Conservation (phyloP, 1,139 yeast genomes). For the Blastobotrys ciferrii region DNA sequence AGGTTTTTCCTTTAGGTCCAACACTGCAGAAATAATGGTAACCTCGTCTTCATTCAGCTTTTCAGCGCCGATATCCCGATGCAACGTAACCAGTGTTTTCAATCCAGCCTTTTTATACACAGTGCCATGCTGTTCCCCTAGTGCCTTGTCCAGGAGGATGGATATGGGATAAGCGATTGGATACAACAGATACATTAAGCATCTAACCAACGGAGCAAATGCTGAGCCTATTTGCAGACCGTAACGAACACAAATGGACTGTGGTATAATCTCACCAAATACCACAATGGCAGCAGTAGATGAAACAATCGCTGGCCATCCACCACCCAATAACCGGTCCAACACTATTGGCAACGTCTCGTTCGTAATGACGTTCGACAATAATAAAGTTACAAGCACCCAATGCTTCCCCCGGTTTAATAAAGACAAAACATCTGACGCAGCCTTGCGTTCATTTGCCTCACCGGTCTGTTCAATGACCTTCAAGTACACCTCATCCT, state of each 20-base stretch:
- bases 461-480: slow-evolving; percentile 51
- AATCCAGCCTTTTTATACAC: slow-evolving; percentile 89
- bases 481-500: slow-evolving; percentile 79
- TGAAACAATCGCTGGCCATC: slow-evolving; percentile 96
- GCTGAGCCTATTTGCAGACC: slow-evolving; percentile 90
- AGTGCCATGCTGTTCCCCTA: slow-evolving; percentile 97
- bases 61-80: slow-evolving; percentile 93
- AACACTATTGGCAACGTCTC: slow-evolving; percentile 93
- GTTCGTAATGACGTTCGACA: slow-evolving; percentile 84
- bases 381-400: slow-evolving; percentile 88
- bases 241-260: slow-evolving; percentile 85
- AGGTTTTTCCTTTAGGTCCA: slow-evolving; percentile 88
- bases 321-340: slow-evolving; percentile 92
- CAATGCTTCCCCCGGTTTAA: slow-evolving; percentile 90
- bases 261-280: slow-evolving; percentile 97
- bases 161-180: slow-evolving; percentile 95
- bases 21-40: slow-evolving; percentile 89
- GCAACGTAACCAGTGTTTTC: slow-evolving; percentile 88
- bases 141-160: slow-evolving; percentile 66
- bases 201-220: slow-evolving; percentile 83
- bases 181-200: slow-evolving; percentile 83
- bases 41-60: slow-evolving; percentile 92
- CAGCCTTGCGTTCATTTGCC: slow-evolving; percentile 58
- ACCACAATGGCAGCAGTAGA: slow-evolving; percentile 90
- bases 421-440: slow-evolving; percentile 67